Evolutionary conservation across 164 flowering plant species (phyloP).

Genomic region (Platanus orientalis): DNA sequence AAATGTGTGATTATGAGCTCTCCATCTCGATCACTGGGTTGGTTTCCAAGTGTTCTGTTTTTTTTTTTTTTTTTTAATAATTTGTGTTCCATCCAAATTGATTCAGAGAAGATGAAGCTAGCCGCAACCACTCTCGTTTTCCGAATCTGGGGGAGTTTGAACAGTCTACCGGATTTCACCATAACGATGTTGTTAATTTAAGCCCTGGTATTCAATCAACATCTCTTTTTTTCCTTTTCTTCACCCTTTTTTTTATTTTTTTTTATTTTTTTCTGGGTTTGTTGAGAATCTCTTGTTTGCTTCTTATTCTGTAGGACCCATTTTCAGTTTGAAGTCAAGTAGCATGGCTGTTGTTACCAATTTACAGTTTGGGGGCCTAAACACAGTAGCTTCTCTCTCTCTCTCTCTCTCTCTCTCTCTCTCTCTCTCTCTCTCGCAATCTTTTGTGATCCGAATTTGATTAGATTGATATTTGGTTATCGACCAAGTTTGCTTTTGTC

Average conservation of each 20-base stretch:
- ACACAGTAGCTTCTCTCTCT: constrained; percentile 29
- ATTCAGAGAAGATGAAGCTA: constrained; percentile 38
- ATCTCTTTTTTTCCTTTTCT: too few relatives aligned
- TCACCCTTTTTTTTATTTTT: too few relatives aligned
- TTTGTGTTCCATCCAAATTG: not conserved
- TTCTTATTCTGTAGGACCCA: constrained; percentile 26
- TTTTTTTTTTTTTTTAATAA: not conserved
- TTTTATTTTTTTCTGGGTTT: constrained; percentile 8
- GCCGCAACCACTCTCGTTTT: constrained; percentile 34
- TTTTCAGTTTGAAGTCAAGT: constrained; percentile 31
- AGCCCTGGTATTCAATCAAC: constrained; percentile 36
- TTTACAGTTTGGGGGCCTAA: constrained; percentile 39
- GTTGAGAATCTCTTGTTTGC: not conserved
- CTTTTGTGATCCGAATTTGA: not conserved
- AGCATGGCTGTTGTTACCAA: constrained; percentile 26
- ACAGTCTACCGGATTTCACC: constrained; percentile 45
- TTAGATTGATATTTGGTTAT: not conserved
- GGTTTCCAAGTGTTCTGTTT: not conserved
- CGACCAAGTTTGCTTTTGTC: not conserved
- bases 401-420: not conserved
- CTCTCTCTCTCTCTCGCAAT: not conserved
- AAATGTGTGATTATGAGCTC: not conserved
- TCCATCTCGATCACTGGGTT: too few relatives aligned
- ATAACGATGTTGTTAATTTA: constrained; percentile 58
- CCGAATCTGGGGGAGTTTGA: constrained; percentile 57